Percentiles rank a stretch among this genome's conserved stretches.
These are phyloP conservation scores for Lotus japonicus DNA, from an alignment of 306 rosid species.

Conservation along the genomic window DNA sequence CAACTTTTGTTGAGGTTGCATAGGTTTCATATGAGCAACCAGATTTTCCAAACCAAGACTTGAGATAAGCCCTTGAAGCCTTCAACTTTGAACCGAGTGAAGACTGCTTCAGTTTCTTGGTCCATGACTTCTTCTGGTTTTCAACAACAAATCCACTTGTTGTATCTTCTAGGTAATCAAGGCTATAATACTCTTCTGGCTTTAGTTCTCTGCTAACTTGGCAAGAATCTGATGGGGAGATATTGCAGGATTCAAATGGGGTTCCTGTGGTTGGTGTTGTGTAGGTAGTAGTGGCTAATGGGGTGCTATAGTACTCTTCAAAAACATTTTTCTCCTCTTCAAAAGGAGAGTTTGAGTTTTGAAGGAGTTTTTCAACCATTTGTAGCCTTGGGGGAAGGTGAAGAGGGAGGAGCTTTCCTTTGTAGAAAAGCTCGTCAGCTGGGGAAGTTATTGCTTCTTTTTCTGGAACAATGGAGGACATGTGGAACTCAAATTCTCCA, in stretches of 20 bases:
- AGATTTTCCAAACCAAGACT: constrained; percentile 72
- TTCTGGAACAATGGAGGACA: constrained; percentile 58
- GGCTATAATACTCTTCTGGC: constrained; percentile 53
- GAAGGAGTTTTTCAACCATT: constrained; percentile 80
- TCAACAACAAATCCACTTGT: constrained; percentile 29
- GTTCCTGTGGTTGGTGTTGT: constrained; percentile 70
- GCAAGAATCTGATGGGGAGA: constrained; percentile 69
- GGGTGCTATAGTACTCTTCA: constrained; percentile 73
- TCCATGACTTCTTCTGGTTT: constrained; percentile 63
- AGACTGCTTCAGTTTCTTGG: constrained; percentile 68
- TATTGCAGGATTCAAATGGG: constrained; percentile 86
- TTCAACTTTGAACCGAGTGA: constrained; percentile 67
- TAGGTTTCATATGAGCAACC: constrained; percentile 72
- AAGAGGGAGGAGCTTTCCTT: constrained; percentile 96
- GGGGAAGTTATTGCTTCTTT: constrained; percentile 74
- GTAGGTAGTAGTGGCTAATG: constrained; percentile 54
- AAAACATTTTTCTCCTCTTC: constrained; percentile 34
- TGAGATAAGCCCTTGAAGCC: constrained; percentile 86
- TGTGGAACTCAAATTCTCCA: constrained; percentile 96
- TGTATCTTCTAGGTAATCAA: constrained; percentile 29
- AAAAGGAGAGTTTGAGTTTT: constrained; percentile 40
- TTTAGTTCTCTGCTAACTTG: constrained; percentile 70
- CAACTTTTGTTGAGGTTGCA: constrained; percentile 53
- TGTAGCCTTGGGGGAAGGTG: constrained; percentile 89
- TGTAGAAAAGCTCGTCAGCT: constrained; percentile 99